Conservation (phyloP, 768 basidiomycete species). For the Termitomyces sp. region DNA sequence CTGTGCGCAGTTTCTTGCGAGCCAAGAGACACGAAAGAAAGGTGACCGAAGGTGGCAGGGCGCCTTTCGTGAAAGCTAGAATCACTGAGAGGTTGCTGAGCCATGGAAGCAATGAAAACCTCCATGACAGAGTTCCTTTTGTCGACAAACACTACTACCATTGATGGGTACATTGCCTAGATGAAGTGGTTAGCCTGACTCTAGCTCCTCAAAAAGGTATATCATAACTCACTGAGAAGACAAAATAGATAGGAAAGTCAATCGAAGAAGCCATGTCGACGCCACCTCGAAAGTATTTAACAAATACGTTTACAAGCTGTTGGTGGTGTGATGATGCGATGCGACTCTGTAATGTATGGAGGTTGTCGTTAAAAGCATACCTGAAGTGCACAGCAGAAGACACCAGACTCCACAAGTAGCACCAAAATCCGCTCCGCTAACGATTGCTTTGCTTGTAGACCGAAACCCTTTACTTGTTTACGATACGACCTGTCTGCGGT, state of each 20-base stretch:
- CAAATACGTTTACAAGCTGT: background rate
- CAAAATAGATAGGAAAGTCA: background rate
- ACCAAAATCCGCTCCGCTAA: background rate
- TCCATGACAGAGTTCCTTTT: background rate
- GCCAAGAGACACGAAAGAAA: background rate
- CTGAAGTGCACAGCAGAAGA: background rate
- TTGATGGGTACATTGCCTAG: background rate
- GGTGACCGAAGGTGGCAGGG: background rate
- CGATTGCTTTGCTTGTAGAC: background rate
- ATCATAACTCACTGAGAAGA: background rate
- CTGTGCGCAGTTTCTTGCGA: background rate
- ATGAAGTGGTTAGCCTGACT: background rate
- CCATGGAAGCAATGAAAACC: background rate
- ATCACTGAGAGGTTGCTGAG: background rate
- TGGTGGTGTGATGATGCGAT: background rate
- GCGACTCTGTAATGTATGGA: background rate
- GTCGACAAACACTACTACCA: background rate
- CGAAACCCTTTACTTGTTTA: background rate
- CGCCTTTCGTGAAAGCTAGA: background rate
- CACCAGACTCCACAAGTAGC: background rate
- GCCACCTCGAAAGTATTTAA: background rate
- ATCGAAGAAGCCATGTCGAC: background rate
- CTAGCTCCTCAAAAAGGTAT: background rate
- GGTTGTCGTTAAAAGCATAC: background rate
- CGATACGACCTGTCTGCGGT: background rate